These are phyloP conservation scores for Clavispora carvajalis DNA, from an alignment of 805 yeast genomes.

Conservation along the genomic window DNA sequence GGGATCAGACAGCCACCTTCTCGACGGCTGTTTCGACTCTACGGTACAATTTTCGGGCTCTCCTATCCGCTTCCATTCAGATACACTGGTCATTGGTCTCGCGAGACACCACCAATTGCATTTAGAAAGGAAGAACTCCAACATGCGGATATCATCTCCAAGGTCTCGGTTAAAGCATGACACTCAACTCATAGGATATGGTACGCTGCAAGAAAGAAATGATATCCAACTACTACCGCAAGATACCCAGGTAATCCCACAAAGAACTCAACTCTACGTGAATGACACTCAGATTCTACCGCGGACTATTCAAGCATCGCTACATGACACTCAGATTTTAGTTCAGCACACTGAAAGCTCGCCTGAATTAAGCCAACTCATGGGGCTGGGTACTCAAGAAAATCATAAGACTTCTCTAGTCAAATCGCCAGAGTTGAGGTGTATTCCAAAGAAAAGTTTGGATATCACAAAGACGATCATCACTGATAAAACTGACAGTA, in stretches of 20 bases:
- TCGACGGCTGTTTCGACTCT: not conserved
- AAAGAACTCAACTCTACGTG: not conserved
- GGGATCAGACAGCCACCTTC: not conserved
- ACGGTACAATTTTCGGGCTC: not conserved
- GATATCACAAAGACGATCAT: too few relatives aligned
- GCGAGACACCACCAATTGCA: not conserved
- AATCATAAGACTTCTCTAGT: too few relatives aligned
- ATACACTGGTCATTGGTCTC: conserved; percentile 3
- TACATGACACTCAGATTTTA: not conserved
- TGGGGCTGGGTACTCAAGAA: too few relatives aligned
- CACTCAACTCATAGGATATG: not conserved
- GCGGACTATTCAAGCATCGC: not conserved
- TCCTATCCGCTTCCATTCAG: not conserved
- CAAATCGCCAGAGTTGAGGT: too few relatives aligned
- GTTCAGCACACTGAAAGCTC: not conserved
- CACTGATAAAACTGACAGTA: too few relatives aligned
- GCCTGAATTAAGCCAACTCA: too few relatives aligned
- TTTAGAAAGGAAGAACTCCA: not conserved
- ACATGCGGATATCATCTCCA: not conserved
- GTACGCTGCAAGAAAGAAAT: not conserved
- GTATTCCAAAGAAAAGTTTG: too few relatives aligned
- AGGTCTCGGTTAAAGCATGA: not conserved
- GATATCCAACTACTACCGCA: not conserved
- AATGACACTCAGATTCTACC: not conserved
- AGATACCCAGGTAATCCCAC: not conserved